Conservation (phyloP, 345 rosid species). For the Murraya paniculata region DNA sequence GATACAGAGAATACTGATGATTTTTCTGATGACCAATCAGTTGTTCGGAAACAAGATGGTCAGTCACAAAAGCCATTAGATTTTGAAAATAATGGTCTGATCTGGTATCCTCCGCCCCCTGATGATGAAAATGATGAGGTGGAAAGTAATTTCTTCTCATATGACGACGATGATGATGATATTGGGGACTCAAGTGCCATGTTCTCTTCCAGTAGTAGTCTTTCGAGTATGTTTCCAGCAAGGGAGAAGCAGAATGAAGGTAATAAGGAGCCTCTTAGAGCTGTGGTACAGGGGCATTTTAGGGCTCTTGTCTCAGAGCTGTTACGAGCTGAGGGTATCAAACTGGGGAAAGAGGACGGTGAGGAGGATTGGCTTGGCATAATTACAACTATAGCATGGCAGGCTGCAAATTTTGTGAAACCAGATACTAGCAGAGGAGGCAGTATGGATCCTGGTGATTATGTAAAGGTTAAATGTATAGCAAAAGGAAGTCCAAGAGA, state of each 20-base stretch:
- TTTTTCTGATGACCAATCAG: slow-evolving; percentile 38
- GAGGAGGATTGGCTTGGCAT: slow-evolving; percentile 79
- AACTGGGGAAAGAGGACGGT: slow-evolving; percentile 42
- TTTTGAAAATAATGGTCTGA: slow-evolving; percentile 74
- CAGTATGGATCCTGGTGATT: slow-evolving; percentile 97
- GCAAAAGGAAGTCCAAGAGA: slow-evolving; percentile 81
- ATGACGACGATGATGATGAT: slow-evolving; percentile 88
- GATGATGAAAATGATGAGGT: slow-evolving; percentile 82
- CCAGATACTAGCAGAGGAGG: slow-evolving; percentile 98
- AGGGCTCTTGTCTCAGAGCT: slow-evolving; percentile 96
- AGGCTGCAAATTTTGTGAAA: slow-evolving; percentile 92
- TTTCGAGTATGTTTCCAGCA: slow-evolving; percentile 56
- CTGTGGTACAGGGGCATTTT: slow-evolving; percentile 81
- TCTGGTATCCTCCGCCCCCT: slow-evolving; percentile 95
- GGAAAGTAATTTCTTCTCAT: slow-evolving; percentile 62
- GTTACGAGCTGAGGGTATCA: slow-evolving; percentile 69
- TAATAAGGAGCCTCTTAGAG: slow-evolving; percentile 69
- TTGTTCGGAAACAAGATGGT: slow-evolving; percentile 34
- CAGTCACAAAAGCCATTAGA: slow-evolving; percentile 57
- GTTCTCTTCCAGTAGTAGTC: slow-evolving; percentile 75
- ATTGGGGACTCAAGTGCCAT: slow-evolving; percentile 72
- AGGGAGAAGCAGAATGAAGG: slow-evolving; percentile 66
- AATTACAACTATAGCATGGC: slow-evolving; percentile 80
- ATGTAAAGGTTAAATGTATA: slow-evolving; percentile 93
- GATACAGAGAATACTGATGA: slow-evolving; percentile 52